A percentile compares a stretch with the other conserved stretches of the same genome.
Conservation (phyloP, 1,284 basidiomycete genomes). For the Coniferiporia sulphurascens region DNA sequence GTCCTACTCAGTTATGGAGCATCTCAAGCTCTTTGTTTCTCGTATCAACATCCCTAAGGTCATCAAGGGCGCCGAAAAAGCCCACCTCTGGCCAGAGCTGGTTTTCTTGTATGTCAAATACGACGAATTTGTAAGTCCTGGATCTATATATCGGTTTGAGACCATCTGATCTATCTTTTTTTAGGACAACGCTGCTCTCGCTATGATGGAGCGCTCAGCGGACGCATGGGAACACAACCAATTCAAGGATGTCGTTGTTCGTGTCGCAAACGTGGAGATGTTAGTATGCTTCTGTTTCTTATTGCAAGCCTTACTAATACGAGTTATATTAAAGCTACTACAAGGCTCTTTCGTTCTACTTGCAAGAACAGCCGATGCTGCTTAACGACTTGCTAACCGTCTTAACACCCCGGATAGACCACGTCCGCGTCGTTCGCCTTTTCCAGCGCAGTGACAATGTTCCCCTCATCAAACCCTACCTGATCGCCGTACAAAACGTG, state of each 20-base stretch:
- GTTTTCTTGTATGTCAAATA: constrained; percentile 99
- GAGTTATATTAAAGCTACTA: constrained; percentile 58
- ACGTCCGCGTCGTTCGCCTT: constrained; percentile 91
- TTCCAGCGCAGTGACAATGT: constrained; percentile 95
- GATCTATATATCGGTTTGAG: background rate
- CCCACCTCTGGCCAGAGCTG: constrained; percentile 99
- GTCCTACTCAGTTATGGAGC: constrained; percentile 80
- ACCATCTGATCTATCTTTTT: constrained; percentile 15
- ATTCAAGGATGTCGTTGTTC: constrained; percentile 94
- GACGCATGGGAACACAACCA: constrained; percentile 99
- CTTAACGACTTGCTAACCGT: constrained; percentile 92
- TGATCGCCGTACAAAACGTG: constrained; percentile 94
- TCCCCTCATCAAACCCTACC: constrained; percentile 91
- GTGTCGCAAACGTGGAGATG: constrained; percentile 98
- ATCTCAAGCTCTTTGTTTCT: constrained; percentile 95
- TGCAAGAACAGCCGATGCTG: constrained; percentile 90
- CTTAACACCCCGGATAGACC: constrained; percentile 90
- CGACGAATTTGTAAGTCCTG: constrained; percentile 77
- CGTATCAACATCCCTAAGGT: constrained; percentile 96
- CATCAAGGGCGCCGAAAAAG: constrained; percentile 91
- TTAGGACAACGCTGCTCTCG: constrained; percentile 90
- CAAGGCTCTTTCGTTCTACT: constrained; percentile 84
- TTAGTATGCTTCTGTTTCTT: constrained; percentile 27
- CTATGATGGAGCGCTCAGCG: constrained; percentile 96
- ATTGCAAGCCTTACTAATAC: constrained; percentile 10